Evolutionary conservation across 352 stramenopile species (phyloP).

Genomic region (Plasmopara muralis): DNA sequence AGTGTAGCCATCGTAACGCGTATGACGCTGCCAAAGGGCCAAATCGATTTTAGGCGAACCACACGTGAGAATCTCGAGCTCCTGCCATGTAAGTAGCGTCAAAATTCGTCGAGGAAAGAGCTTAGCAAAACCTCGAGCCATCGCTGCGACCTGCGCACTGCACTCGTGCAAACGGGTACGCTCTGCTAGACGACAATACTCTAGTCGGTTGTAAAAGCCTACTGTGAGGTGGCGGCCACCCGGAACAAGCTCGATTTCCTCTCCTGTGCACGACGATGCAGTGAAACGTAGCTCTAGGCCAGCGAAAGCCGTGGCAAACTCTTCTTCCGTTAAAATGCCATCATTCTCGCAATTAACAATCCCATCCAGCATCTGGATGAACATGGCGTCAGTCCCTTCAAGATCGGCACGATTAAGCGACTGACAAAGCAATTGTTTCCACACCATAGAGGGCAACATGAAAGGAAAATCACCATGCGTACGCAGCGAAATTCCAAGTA

Average conservation of each 20-base stretch:
- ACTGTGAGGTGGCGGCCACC: constrained; percentile 62
- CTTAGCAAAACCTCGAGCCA: constrained; percentile 74
- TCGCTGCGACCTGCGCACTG: constrained; percentile 58
- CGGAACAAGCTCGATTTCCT: constrained; percentile 75
- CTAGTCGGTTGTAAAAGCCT: constrained; percentile 76
- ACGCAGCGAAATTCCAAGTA: constrained; percentile 91
- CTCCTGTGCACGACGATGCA: constrained; percentile 76
- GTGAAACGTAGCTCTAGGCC: constrained; percentile 76
- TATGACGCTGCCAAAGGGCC: constrained; percentile 77
- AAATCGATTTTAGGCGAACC: constrained; percentile 89
- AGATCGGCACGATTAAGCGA: constrained; percentile 77
- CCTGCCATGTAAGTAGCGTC: constrained; percentile 83
- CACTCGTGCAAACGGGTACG: constrained; percentile 77
- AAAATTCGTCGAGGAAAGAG: constrained; percentile 85
- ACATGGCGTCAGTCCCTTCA: constrained; percentile 84
- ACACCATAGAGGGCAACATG: constrained; percentile 89
- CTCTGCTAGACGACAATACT: constrained; percentile 80
- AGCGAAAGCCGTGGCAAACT: constrained; percentile 74
- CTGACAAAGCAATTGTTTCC: constrained; percentile 88
- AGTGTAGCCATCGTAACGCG: constrained; percentile 84
- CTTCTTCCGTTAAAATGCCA: constrained; percentile 67
- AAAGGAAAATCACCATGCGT: constrained; percentile 91
- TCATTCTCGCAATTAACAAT: constrained; percentile 80
- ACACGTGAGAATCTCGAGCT: constrained; percentile 89
- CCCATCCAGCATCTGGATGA: constrained; percentile 85